phyloP scores from a whole-genome alignment of 164 flowering plant genomes.

The Euptelea pleiosperma region DNA sequence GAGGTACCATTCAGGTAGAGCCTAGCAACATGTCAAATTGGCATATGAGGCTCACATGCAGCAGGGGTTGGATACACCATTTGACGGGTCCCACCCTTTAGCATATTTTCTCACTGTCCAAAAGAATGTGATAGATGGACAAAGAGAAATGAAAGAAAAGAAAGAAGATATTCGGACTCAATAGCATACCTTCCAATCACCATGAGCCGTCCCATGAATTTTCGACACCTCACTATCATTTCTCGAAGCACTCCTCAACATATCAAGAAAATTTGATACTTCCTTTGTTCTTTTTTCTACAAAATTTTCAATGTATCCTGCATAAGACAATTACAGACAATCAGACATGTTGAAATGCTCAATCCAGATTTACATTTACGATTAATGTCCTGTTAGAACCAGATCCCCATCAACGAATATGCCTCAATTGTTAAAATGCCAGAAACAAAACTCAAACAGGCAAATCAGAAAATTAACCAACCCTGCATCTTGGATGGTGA shows the following conservation, averaged over 20 bases:
- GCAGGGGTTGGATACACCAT: not conserved
- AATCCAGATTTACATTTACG: not conserved
- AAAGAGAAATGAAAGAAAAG: not conserved
- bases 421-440: not conserved
- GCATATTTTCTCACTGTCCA: not conserved
- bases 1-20: not conserved
- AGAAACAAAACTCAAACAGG: not conserved
- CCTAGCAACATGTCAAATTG: not conserved
- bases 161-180: not conserved
- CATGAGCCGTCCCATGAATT: conserved; percentile 26
- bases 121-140: not conserved
- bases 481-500: conserved; percentile 40
- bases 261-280: conserved; percentile 52
- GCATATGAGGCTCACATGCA: not conserved
- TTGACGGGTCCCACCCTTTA: not conserved
- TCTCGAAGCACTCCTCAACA: conserved; percentile 61
- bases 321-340: not conserved
- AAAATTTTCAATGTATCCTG: conserved; percentile 38
- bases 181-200: conserved; percentile 73
- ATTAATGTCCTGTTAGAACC: not conserved
- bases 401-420: not conserved
- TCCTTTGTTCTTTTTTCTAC: conserved; percentile 41
- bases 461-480: conserved; percentile 15
- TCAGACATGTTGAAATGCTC: not conserved
- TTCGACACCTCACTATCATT: conserved; percentile 24